Evolutionary conservation across 2,329 filamentous ascomycete genomes (phyloP).

Genomic region (Coniella vitis): DNA sequence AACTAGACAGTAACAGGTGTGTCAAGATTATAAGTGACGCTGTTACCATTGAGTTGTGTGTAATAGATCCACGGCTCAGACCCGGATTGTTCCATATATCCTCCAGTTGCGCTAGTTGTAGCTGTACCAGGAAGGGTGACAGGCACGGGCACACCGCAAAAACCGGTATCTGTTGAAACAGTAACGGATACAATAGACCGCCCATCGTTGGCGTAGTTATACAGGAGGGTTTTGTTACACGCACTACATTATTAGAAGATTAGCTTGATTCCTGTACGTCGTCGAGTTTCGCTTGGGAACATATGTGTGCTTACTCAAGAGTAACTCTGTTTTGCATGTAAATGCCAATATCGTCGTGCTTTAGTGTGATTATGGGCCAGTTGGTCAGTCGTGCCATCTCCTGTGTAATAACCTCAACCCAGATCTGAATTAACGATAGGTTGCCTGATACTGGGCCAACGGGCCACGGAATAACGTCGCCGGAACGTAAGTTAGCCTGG

Average conservation of each 20-base stretch:
- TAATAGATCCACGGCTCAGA: slow-evolving; percentile 47
- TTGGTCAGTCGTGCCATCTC: slow-evolving; percentile 48
- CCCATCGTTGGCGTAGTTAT: slow-evolving; percentile 33
- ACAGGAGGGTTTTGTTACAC: slow-evolving; percentile 43
- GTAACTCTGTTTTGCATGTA: slow-evolving; percentile 46
- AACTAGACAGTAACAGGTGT: slow-evolving; percentile 8
- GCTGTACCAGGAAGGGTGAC: slow-evolving; percentile 44
- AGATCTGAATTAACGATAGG: slow-evolving; percentile 49
- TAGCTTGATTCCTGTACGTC: not conserved
- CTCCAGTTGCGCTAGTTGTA: slow-evolving; percentile 31
- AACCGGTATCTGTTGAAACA: slow-evolving; percentile 44
- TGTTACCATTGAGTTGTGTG: slow-evolving; percentile 36
- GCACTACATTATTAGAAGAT: slow-evolving; percentile 19
- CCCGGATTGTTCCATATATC: slow-evolving; percentile 41
- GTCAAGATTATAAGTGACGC: slow-evolving; percentile 33
- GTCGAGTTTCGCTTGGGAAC: not conserved
- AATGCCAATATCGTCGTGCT: slow-evolving; percentile 47
- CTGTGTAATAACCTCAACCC: slow-evolving; percentile 46
- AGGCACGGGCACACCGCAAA: slow-evolving; percentile 43
- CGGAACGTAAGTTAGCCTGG: slow-evolving; percentile 51
- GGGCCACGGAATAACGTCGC: slow-evolving; percentile 37
- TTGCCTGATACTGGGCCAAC: slow-evolving; percentile 40
- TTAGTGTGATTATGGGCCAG: slow-evolving; percentile 45
- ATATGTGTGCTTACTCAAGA: slow-evolving; percentile 40
- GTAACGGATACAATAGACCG: slow-evolving; percentile 41